Evolutionary conservation across 352 stramenopile species (phyloP), one percentile per base, ranked within the genome.

Genomic region (Pythium dissotocum): DNA sequence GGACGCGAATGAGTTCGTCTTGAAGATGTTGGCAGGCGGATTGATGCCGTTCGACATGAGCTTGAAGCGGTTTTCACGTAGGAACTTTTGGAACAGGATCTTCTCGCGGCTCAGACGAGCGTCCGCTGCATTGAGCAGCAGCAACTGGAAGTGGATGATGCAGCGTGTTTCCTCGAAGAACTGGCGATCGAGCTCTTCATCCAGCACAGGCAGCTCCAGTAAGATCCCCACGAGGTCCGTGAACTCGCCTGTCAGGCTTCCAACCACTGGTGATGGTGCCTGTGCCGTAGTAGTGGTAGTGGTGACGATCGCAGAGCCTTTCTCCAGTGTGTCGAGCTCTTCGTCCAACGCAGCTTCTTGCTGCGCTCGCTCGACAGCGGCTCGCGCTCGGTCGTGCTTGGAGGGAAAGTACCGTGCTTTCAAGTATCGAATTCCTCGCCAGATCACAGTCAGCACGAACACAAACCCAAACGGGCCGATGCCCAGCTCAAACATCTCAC

Each of bases 31-130:
- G 21, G 88, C 84, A 1, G 92, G 92, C 26, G 91, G 91, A 48
- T 94, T 92, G 54, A 98, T 97, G 3, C 90, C 88, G 58, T 97
- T 98, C 18, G 90, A 94, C 76, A 97, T 90, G 71, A 98, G 86
- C 72, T 97, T 97, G 78, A 97, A 98, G 56, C 91, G 84, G 69
- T 98, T 97, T 73, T 98, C 93, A 40, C 91, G 83, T 38, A 98
- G 65, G 58, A 98, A 98, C 63, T 97, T 95, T 62, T 97, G 90
- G 63, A 98, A 98, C 38, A 98, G 53, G 28, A 98, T 94, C 63
- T 95, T 94, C 60, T 97, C 88, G 42, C 91, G 87, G 48, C 88
- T 84, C 24, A 98, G 63, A 0, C 90, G 89, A 2, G 88, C 90
- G 59, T 98, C 90, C 0, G 91, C 90, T 2, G 87, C 89, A 28